Base-by-base conservation (phyloP, 2,329 filamentous ascomycete species). In the Fusarium cicatricum region DNA sequence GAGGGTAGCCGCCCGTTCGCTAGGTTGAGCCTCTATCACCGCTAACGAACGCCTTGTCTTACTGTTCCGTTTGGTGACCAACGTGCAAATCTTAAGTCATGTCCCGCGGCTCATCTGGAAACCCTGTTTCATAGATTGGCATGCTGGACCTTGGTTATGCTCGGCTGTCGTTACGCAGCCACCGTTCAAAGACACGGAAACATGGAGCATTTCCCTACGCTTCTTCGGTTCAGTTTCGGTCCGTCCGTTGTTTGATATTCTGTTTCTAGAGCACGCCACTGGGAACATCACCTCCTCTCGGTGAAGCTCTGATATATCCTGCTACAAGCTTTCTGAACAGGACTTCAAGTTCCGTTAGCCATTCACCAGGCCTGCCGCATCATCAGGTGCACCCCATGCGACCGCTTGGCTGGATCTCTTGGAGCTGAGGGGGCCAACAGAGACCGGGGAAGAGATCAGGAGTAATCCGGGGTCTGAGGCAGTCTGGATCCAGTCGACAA, bases 111-210 rank as follows among this genome's bases (percentile, higher is more conserved):
- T 47, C 23, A 23, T 37, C 11, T 37, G 17, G 37, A 39, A 43
- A 45, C 48, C 48, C 21, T 44, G 41, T 39, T 29, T 53, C 38
- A 43, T 32, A 31, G 11, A 51, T 23, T 49, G 52, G 14, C 31
- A 52, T 37, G 19, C 31, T 40, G 41, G 32, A 55, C 59, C 56
- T 60, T 39, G 56, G 56, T 42, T 57, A 62, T 54, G 45, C 11
- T 62, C 59, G 59, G 59, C 38, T 62, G 46, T 56, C 33, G 12
- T 31, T 50, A 31, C 40, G 40, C 36, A 57, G 36, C 17, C 44
- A 43, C 26, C 14, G 3, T 39, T 47, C 11, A 31, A 49, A 49
- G 34, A 33, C 23, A 51, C 58, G 59, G 59, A 60, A 36, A 60
- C 47, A 62, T 55, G 59, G 59, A 57, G 39, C 46, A 39, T 52